phyloP scores from a whole-genome alignment of 2,329 filamentous ascomycete genomes.

The Leptographium lundbergii region DNA sequence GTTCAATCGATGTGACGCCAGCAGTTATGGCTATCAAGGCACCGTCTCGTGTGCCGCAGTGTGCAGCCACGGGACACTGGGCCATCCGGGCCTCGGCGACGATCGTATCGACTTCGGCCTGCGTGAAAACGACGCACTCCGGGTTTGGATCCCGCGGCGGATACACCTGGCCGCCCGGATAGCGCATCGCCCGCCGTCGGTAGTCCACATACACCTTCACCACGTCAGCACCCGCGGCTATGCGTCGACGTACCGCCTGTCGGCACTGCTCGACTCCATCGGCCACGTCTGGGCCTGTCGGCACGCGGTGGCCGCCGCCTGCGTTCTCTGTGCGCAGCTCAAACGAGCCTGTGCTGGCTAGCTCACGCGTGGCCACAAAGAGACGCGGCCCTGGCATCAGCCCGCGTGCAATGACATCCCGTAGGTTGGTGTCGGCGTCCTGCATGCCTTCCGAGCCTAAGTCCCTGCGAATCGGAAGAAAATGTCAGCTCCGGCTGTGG shows the following conservation, averaged over 20 bases:
- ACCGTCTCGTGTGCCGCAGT: slow-evolving; percentile 27
- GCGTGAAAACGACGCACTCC: slow-evolving; percentile 29
- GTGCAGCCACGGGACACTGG: slow-evolving; percentile 28
- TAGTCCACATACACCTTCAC: slow-evolving; percentile 42
- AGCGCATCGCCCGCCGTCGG: slow-evolving; percentile 29
- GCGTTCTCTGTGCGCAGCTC: slow-evolving; percentile 34
- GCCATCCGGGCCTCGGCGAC: slow-evolving; percentile 31
- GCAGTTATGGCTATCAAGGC: slow-evolving; percentile 32
- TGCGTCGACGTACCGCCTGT: slow-evolving; percentile 30
- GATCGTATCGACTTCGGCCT: slow-evolving; percentile 37
- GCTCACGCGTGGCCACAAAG: slow-evolving; percentile 39
- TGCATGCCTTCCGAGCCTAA: slow-evolving; percentile 39
- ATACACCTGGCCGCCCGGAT: slow-evolving; percentile 23
- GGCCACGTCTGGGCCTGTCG: slow-evolving; percentile 27
- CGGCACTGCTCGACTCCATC: slow-evolving; percentile 35
- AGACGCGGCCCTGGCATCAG: slow-evolving; percentile 40
- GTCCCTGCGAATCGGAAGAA: slow-evolving; percentile 19
- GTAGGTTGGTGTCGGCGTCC: slow-evolving; percentile 35
- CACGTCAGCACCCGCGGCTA: slow-evolving; percentile 35
- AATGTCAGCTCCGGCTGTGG: neutral
- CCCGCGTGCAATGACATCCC: slow-evolving; percentile 41
- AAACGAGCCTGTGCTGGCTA: slow-evolving; percentile 37
- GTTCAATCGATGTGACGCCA: slow-evolving; percentile 35
- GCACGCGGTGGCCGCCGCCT: slow-evolving; percentile 19
- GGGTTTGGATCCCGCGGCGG: slow-evolving; percentile 27